Percentiles rank a stretch among this genome's conserved stretches.
These are phyloP conservation scores for Citrus glauca DNA, from an alignment of 345 rosid genomes.

Conservation along the genomic window DNA sequence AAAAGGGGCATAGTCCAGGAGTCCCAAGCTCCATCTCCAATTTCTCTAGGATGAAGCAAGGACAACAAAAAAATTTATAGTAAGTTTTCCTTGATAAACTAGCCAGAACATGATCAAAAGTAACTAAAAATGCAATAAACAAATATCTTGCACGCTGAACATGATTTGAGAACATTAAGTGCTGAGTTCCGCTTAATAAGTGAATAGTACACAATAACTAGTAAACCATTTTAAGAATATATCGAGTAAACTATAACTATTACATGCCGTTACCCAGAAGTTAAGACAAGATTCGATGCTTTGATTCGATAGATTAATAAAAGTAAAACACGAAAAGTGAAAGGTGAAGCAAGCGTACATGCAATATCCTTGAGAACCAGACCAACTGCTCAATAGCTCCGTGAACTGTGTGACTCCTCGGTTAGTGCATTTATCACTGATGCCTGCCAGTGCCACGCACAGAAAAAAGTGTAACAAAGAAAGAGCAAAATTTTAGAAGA, in stretches of 20 bases:
- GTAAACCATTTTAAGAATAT: not conserved
- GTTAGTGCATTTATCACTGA: constrained; percentile 66
- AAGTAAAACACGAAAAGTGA: not conserved
- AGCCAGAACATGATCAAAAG: not conserved
- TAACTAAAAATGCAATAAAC: not conserved
- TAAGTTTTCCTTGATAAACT: not conserved
- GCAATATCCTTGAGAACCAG: constrained; percentile 76
- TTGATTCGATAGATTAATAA: not conserved
- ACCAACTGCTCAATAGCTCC: constrained; percentile 68
- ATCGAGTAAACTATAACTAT: not conserved
- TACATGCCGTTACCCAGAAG: not conserved
- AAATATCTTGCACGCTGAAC: not conserved
- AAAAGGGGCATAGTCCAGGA: constrained; percentile 86
- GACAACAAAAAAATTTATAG: not conserved
- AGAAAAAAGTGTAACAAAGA: too few relatives aligned
- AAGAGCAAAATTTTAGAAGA: too few relatives aligned
- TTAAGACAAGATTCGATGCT: not conserved
- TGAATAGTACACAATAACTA: not conserved
- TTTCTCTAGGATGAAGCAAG: constrained; percentile 44
- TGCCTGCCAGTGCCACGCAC: constrained; percentile 39
- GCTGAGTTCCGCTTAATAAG: not conserved
- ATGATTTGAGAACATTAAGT: not conserved
- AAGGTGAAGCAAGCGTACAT: constrained; percentile 47
- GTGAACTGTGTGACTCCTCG: constrained; percentile 55
- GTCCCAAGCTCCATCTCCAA: constrained; percentile 91